These are phyloP conservation scores for Dissophora globulifera DNA, from an alignment of 192 early-diverging fungal genomes.

Conservation along the genomic window DNA sequence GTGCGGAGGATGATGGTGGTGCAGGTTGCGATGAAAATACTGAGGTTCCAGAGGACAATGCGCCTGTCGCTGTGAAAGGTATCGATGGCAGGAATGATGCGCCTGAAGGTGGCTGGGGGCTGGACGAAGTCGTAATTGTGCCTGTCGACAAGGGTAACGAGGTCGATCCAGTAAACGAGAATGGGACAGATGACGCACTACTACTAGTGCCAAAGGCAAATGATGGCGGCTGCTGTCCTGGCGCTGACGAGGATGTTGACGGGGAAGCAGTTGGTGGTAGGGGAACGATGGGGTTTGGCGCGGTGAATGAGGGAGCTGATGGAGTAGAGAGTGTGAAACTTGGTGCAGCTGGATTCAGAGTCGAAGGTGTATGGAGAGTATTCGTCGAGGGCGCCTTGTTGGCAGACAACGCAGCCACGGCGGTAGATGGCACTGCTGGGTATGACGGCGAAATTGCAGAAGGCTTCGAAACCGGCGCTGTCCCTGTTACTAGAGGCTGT, in stretches of 20 bases:
- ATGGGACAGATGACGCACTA: constrained; percentile 1
- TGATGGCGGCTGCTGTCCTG: background rate
- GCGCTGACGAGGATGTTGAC: too few species aligned
- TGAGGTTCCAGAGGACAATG: background rate
- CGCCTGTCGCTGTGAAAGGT: background rate
- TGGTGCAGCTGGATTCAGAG: constrained; percentile 1
- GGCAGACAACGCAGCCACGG: background rate
- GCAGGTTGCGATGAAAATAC: background rate
- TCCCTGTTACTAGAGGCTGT: background rate
- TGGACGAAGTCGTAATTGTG: background rate
- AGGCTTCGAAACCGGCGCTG: too few species aligned
- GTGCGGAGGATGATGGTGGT: background rate
- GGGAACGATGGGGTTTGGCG: too few species aligned
- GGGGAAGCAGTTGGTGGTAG: too few species aligned
- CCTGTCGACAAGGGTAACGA: background rate
- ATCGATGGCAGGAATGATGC: background rate
- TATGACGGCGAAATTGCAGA: background rate
- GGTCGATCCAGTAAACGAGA: background rate
- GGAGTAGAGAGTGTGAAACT: background rate
- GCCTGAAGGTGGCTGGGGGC: background rate
- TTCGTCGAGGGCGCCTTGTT: background rate
- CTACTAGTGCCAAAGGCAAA: background rate
- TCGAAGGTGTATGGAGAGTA: background rate
- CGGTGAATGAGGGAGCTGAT: background rate
- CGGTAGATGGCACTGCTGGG: background rate